A percentile compares a stretch with the other conserved stretches of the same genome.
These are phyloP conservation scores for Ascodesmis nigricans DNA, from an alignment of 495 filamentous ascomycete species.

Conservation along the genomic window DNA sequence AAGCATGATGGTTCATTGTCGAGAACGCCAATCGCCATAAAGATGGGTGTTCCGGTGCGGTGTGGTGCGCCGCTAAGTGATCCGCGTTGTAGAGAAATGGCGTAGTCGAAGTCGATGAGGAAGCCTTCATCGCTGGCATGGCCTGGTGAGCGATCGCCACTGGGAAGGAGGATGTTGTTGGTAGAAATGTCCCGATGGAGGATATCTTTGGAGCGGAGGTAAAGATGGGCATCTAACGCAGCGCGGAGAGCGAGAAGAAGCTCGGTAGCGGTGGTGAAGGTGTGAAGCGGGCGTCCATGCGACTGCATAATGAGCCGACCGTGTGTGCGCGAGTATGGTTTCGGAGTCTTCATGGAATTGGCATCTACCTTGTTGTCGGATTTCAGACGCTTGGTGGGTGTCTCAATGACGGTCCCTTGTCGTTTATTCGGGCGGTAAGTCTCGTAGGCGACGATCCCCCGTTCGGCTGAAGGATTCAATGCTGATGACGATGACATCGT, in stretches of 20 bases:
- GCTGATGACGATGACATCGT: too few relatives aligned
- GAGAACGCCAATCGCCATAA: slow-evolving; percentile 18
- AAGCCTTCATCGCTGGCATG: background rate
- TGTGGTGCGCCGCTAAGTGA: too few relatives aligned
- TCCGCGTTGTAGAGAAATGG: background rate
- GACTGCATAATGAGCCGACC: background rate
- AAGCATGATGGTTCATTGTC: slow-evolving; percentile 7
- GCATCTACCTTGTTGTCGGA: background rate
- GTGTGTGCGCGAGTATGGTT: background rate
- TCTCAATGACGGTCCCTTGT: too few relatives aligned
- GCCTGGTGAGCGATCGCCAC: background rate
- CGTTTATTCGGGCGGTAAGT: too few relatives aligned
- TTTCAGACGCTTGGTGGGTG: too few relatives aligned
- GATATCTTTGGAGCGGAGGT: background rate
- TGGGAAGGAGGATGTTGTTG: slow-evolving; percentile 3
- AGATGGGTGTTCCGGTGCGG: slow-evolving; percentile 4
- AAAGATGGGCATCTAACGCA: slow-evolving; percentile 1
- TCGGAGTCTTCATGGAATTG: background rate
- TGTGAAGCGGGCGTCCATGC: background rate
- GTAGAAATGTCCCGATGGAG: slow-evolving; percentile 4
- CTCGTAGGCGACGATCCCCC: too few relatives aligned
- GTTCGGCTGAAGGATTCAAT: too few relatives aligned
- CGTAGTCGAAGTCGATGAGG: slow-evolving; percentile 4
- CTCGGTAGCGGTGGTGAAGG: background rate
- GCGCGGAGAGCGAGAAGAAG: background rate